Conservation (phyloP, 2,329 filamentous ascomycete genomes). For the Exophiala calicioides region DNA sequence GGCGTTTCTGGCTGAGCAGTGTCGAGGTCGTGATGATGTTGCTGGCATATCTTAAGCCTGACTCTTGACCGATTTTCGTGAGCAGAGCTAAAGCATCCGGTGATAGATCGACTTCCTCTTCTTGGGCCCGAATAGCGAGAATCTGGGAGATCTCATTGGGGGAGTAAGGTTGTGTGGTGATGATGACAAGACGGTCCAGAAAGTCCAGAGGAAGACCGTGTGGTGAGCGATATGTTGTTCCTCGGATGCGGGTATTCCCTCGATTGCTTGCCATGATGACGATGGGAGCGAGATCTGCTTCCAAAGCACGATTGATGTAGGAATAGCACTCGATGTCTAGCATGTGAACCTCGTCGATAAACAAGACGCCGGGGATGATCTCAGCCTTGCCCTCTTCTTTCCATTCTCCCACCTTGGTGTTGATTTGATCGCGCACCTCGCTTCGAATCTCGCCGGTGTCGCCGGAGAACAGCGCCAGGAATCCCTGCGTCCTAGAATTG, state of each 20-base stretch:
- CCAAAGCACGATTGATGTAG: slow-evolving; percentile 94
- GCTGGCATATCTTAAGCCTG: slow-evolving; percentile 91
- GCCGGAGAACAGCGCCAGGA: slow-evolving; percentile 93
- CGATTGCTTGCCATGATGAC: slow-evolving; percentile 99
- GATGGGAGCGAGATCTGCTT: slow-evolving; percentile 91
- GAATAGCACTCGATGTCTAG: slow-evolving; percentile 99
- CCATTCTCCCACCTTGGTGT: slow-evolving; percentile 98
- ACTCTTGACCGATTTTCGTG: slow-evolving; percentile 92
- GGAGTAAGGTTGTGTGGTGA: slow-evolving; percentile 85
- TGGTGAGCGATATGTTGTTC: slow-evolving; percentile 88
- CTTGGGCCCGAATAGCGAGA: slow-evolving; percentile 84
- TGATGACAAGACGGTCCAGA: slow-evolving; percentile 91
- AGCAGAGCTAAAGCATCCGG: slow-evolving; percentile 87
- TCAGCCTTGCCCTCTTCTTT: slow-evolving; percentile 99
- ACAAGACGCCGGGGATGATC: slow-evolving; percentile 94
- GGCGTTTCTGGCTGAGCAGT: slow-evolving; percentile 81
- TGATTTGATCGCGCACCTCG: slow-evolving; percentile 97
- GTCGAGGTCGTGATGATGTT: slow-evolving; percentile 96
- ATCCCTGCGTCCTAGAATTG: slow-evolving; percentile 98
- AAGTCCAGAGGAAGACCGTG: slow-evolving; percentile 95
- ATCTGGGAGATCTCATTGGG: slow-evolving; percentile 89
- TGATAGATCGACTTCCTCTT: slow-evolving; percentile 92
- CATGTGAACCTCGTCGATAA: slow-evolving; percentile 99
- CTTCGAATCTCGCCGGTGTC: slow-evolving; percentile 97
- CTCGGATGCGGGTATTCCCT: slow-evolving; percentile 85